Conservation (phyloP, 768 basidiomycete genomes). For the Leccinellum luteum region DNA sequence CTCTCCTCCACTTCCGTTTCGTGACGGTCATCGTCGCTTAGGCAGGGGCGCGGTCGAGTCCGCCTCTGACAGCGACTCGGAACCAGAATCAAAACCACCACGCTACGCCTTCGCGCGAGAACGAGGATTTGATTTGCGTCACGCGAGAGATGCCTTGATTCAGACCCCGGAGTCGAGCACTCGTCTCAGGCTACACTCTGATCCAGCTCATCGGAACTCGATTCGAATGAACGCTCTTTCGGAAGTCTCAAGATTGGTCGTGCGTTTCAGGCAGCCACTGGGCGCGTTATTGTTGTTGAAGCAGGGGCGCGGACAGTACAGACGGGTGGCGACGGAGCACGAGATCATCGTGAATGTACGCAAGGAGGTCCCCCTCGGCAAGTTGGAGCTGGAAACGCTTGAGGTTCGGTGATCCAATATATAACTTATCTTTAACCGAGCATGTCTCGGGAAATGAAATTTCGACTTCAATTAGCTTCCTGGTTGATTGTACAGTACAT, state of each 20-base stretch:
- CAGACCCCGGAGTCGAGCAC: neutral
- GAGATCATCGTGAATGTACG: constrained; percentile 12
- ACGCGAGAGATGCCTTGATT: neutral
- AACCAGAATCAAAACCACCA: neutral
- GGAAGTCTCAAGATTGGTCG: neutral
- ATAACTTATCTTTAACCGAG: too few relatives aligned
- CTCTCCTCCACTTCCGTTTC: neutral
- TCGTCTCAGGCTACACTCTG: neutral
- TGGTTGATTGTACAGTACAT: too few relatives aligned
- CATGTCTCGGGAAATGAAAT: too few relatives aligned
- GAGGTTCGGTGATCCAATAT: constrained; percentile 2
- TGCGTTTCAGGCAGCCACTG: constrained; percentile 13
- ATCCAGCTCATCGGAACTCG: neutral
- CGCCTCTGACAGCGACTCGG: neutral
- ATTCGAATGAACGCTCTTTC: neutral
- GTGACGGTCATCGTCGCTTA: neutral
- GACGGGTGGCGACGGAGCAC: constrained; percentile 13
- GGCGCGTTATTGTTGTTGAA: constrained; percentile 14
- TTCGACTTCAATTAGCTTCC: too few relatives aligned
- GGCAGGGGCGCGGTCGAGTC: neutral
- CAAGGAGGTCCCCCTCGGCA: neutral
- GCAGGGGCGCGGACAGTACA: constrained; percentile 6
- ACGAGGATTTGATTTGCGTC: neutral
- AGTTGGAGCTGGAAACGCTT: constrained; percentile 8
- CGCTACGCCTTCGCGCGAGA: neutral